These are phyloP conservation scores for Platanus orientalis DNA, from an alignment of 164 flowering plant species.

Conservation along the genomic window DNA sequence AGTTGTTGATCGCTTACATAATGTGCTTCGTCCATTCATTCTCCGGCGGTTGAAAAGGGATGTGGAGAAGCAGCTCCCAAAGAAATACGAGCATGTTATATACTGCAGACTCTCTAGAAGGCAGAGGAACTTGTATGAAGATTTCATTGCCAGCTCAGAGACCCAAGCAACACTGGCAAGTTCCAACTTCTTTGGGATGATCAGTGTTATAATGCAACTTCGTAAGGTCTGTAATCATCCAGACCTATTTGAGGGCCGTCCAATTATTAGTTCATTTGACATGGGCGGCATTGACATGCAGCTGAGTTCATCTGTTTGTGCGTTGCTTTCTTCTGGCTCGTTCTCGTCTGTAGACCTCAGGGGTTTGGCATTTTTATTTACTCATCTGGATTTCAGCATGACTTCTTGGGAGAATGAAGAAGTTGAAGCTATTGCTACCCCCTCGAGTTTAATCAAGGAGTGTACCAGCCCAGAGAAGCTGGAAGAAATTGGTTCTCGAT, in stretches of 20 bases:
- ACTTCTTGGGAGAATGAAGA: constrained; percentile 92
- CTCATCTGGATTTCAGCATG: constrained; percentile 80
- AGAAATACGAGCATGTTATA: constrained; percentile 90
- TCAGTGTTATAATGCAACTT: constrained; percentile 97
- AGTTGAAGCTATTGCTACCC: constrained; percentile 62
- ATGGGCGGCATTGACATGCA: constrained; percentile 74
- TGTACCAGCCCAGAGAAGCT: constrained; percentile 18
- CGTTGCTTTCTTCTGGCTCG: constrained; percentile 45
- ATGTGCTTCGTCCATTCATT: constrained; percentile 95
- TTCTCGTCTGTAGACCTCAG: constrained; percentile 59
- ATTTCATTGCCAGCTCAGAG: constrained; percentile 96
- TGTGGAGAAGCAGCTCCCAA: constrained; percentile 97
- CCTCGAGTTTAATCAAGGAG: constrained; percentile 52
- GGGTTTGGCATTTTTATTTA: constrained; percentile 69
- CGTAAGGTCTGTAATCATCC: constrained; percentile 99
- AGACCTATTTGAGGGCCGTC: constrained; percentile 98
- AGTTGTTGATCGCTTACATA: constrained; percentile 95
- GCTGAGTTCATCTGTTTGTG: constrained; percentile 69
- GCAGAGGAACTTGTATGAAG: constrained; percentile 97
- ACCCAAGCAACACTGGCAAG: constrained; percentile 96
- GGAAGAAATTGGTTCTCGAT: constrained; percentile 23
- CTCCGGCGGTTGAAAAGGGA: constrained; percentile 92
- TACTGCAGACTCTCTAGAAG: constrained; percentile 90
- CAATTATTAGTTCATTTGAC: constrained; percentile 94
- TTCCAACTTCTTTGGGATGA: constrained; percentile 93